These are phyloP conservation scores for Pinus taeda DNA, from an alignment of 75 land plant genomes.

Conservation along the genomic window DNA sequence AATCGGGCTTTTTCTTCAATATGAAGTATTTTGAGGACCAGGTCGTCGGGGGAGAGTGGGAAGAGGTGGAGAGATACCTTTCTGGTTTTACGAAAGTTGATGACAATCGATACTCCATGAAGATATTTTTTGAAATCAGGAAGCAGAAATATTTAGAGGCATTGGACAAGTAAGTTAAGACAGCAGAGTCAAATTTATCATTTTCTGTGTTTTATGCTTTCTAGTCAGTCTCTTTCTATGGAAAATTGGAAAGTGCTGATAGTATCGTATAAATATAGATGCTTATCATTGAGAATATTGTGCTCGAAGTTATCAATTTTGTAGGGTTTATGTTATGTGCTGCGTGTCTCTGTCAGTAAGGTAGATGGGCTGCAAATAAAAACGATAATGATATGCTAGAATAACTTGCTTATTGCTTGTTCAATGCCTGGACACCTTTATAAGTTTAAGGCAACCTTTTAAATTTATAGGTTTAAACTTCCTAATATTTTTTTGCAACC, in stretches of 20 bases:
- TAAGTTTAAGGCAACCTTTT: neutral
- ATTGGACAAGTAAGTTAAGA: conserved; percentile 30
- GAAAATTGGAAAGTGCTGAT: neutral
- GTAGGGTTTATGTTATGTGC: neutral
- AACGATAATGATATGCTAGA: neutral
- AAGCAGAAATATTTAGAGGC: conserved; percentile 47
- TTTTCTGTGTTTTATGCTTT: neutral
- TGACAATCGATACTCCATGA: conserved; percentile 45
- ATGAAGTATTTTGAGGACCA: conserved; percentile 46
- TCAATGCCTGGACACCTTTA: too few species aligned
- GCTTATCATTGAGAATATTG: neutral
- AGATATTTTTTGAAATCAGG: conserved; percentile 47
- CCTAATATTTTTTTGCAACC: neutral
- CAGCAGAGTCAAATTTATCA: too few species aligned
- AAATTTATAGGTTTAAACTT: neutral
- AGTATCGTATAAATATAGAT: neutral
- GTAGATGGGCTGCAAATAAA: neutral
- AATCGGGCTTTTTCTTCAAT: conserved; percentile 42
- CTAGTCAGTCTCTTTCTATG: neutral
- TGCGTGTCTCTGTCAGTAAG: neutral
- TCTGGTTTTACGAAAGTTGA: conserved; percentile 48
- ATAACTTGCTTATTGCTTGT: neutral
- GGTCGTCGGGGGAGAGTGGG: conserved; percentile 38
- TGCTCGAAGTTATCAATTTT: neutral
- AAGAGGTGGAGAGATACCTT: conserved; percentile 37